Evolutionary conservation across 148 eudicot species (phyloP).

Genomic region (Camellia sinensis): DNA sequence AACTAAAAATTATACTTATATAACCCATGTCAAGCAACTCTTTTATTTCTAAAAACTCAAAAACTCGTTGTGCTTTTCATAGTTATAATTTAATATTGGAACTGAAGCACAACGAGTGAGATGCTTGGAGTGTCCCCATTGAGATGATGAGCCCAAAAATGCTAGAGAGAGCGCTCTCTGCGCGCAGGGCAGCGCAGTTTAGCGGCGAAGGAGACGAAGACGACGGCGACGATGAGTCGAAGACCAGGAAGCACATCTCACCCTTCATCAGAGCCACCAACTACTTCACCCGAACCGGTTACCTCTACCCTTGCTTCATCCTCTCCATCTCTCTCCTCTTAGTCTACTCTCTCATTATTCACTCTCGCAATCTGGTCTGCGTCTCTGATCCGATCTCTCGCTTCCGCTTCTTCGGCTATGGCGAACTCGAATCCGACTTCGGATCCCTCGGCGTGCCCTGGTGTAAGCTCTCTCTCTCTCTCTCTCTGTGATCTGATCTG

Average conservation of each 20-base stretch:
- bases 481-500: not conserved
- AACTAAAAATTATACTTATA: too few species aligned
- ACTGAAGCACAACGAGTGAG: too few species aligned
- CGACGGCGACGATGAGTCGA: slow-evolving; percentile 59
- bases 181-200: slow-evolving; percentile 43
- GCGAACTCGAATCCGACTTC: slow-evolving; percentile 67
- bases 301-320: slow-evolving; percentile 49
- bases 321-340: slow-evolving; percentile 35
- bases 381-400: slow-evolving; percentile 50
- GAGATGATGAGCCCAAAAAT: slow-evolving; percentile 14
- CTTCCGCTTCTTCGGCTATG: slow-evolving; percentile 60
- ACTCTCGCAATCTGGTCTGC: slow-evolving; percentile 59
- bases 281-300: slow-evolving; percentile 55
- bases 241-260: slow-evolving; percentile 59
- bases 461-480: slow-evolving; percentile 51
- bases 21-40: too few species aligned
- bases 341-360: slow-evolving; percentile 33
- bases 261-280: slow-evolving; percentile 44
- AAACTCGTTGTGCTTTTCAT: too few species aligned
- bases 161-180: slow-evolving; percentile 53
- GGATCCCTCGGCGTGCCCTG: slow-evolving; percentile 92
- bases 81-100: too few species aligned
- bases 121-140: too few species aligned
- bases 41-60: too few species aligned
- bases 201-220: slow-evolving; percentile 22